phyloP scores from a whole-genome alignment of 352 stramenopile species.

The Pilasporangium apinafurcum region DNA sequence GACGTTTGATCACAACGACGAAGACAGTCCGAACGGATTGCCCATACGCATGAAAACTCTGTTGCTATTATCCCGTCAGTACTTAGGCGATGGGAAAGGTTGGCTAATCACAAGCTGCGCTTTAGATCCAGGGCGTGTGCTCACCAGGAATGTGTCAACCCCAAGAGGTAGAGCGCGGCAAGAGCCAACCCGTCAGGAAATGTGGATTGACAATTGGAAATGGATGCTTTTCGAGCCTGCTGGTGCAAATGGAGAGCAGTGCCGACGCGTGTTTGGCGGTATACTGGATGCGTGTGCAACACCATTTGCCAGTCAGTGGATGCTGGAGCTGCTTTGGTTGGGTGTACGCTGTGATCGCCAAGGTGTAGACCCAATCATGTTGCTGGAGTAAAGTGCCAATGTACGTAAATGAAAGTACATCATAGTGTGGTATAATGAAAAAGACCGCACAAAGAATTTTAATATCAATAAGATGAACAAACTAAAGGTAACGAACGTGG shows the following conservation, averaged over 20 bases:
- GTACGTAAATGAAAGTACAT: too few species aligned
- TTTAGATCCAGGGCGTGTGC: slow-evolving; percentile 4
- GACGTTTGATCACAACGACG: slow-evolving; percentile 4
- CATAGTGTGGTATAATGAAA: too few species aligned
- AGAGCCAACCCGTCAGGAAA: slow-evolving; percentile 6
- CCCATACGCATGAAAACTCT: slow-evolving; percentile 7
- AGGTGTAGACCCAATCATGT: too few species aligned
- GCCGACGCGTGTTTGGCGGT: slow-evolving; percentile 6
- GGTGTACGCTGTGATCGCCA: slow-evolving; percentile 8
- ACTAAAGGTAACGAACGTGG: too few species aligned
- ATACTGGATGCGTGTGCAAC: slow-evolving; percentile 6
- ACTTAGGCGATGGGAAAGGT: not conserved
- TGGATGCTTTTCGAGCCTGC: slow-evolving; percentile 8
- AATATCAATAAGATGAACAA: too few species aligned
- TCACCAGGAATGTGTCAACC: not conserved
- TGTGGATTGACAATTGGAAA: slow-evolving; percentile 11
- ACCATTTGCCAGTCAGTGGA: slow-evolving; percentile 8
- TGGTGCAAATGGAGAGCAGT: slow-evolving; percentile 5
- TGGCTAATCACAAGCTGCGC: slow-evolving; percentile 3
- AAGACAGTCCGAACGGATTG: not conserved
- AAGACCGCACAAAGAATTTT: too few species aligned
- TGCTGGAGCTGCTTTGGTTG: slow-evolving; percentile 9
- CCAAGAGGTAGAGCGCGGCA: not conserved
- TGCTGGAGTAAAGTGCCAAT: too few species aligned
- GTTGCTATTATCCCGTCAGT: slow-evolving; percentile 3